These are phyloP conservation scores for Myriosclerotinia duriaeana DNA, from an alignment of 2,329 filamentous ascomycete genomes.

Conservation along the genomic window DNA sequence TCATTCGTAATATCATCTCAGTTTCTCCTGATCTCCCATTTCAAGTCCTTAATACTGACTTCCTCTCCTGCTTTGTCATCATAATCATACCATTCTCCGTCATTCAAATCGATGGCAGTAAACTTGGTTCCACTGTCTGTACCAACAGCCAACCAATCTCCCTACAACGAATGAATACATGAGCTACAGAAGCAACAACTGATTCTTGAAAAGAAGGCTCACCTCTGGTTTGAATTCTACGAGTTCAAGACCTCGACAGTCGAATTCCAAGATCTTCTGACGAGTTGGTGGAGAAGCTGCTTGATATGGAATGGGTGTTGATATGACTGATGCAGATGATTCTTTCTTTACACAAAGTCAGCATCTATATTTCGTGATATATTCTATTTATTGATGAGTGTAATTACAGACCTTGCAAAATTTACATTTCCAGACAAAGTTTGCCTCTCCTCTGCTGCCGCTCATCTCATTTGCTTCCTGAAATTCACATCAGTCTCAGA, in stretches of 20 bases:
- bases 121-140: conserved; percentile 81
- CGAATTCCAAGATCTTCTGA: conserved; percentile 82
- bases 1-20: conserved; percentile 24
- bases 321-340: conserved; percentile 80
- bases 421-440: conserved; percentile 99
- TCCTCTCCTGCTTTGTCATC: conserved; percentile 91
- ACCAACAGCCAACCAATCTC: conserved; percentile 86
- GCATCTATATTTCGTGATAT: neutral
- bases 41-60: conserved; percentile 86
- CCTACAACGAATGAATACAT: conserved; percentile 50
- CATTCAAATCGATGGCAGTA: conserved; percentile 72
- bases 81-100: conserved; percentile 98
- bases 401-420: conserved; percentile 76
- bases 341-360: conserved; percentile 58
- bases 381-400: no score
- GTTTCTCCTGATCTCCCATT: conserved; percentile 68
- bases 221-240: conserved; percentile 88
- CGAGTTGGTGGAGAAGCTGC: conserved; percentile 69
- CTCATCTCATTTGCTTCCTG: conserved; percentile 89
- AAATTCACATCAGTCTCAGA: neutral
- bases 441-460: conserved; percentile 90
- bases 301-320: conserved; percentile 69
- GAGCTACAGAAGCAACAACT: neutral
- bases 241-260: conserved; percentile 93
- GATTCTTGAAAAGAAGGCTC: conserved; percentile 34